These are phyloP conservation scores for Aspergillus avenaceus DNA, from an alignment of 495 filamentous ascomycete species.

Conservation along the genomic window DNA sequence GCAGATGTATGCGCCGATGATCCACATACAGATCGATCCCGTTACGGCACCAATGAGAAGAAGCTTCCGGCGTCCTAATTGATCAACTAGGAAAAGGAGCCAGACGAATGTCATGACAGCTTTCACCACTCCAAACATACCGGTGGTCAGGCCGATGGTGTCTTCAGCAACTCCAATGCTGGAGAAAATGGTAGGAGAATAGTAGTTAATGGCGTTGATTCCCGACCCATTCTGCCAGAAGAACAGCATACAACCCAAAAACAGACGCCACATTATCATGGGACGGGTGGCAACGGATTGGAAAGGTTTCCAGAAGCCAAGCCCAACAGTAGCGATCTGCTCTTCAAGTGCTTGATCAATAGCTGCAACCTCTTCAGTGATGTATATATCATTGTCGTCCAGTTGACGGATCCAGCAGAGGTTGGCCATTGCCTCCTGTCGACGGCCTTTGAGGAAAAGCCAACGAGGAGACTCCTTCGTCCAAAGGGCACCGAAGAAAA, in stretches of 20 bases:
- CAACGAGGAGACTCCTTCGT: constrained; percentile 55
- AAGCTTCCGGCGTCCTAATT: constrained; percentile 62
- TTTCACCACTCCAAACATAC: constrained; percentile 49
- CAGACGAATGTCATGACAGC: constrained; percentile 57
- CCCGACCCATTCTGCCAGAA: constrained; percentile 63
- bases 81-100: constrained; percentile 67
- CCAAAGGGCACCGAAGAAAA: constrained; percentile 46
- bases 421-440: constrained; percentile 52
- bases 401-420: constrained; percentile 64
- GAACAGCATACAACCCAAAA: constrained; percentile 64
- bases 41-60: constrained; percentile 67
- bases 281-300: constrained; percentile 41
- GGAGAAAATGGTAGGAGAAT: constrained; percentile 55
- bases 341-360: constrained; percentile 58
- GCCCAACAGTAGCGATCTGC: constrained; percentile 50
- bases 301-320: constrained; percentile 68
- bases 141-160: constrained; percentile 40
- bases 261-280: constrained; percentile 57
- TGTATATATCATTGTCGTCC: constrained; percentile 54
- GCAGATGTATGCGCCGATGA: constrained; percentile 67
- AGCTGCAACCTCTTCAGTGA: constrained; percentile 59
- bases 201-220: constrained; percentile 69
- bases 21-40: constrained; percentile 66
- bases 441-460: constrained; percentile 44
- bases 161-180: constrained; percentile 49